These are phyloP conservation scores for Colletotrichum noveboracense DNA, from an alignment of 2,329 filamentous ascomycete species.

Conservation along the genomic window DNA sequence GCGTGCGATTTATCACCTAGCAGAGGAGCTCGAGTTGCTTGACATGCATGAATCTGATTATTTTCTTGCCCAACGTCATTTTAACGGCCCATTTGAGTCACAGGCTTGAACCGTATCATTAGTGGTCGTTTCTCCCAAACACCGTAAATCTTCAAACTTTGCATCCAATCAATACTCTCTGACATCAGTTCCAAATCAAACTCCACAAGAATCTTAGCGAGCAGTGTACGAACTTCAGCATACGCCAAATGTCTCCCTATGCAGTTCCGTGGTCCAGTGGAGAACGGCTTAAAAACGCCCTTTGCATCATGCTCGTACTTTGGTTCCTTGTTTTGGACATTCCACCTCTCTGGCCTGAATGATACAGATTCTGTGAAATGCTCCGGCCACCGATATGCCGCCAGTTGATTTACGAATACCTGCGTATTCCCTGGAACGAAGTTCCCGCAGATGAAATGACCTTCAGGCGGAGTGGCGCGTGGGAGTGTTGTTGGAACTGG, in stretches of 20 bases:
- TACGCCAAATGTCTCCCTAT: slow-evolving; percentile 51
- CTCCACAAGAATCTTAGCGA: slow-evolving; percentile 51
- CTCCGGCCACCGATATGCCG: slow-evolving; percentile 32
- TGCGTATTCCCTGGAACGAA: slow-evolving; percentile 32
- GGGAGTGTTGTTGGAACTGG: slow-evolving; percentile 5
- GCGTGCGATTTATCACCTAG: not conserved
- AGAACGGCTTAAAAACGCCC: slow-evolving; percentile 47
- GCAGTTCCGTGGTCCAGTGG: slow-evolving; percentile 52
- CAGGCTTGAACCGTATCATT: not conserved
- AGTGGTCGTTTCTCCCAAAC: slow-evolving; percentile 38
- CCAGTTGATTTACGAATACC: slow-evolving; percentile 24
- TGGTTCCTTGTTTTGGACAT: not conserved
- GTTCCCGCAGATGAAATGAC: slow-evolving; percentile 31
- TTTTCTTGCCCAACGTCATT: not conserved
- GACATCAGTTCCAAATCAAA: slow-evolving; percentile 51
- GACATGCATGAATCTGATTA: not conserved
- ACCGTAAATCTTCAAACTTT: slow-evolving; percentile 38
- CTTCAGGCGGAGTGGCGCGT: not conserved
- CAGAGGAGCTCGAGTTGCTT: not conserved
- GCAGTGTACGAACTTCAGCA: slow-evolving; percentile 53
- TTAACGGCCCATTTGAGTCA: not conserved
- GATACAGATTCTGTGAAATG: slow-evolving; percentile 34
- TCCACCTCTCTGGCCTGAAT: slow-evolving; percentile 52
- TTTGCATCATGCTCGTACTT: slow-evolving; percentile 44
- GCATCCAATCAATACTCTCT: slow-evolving; percentile 38